Conservation (phyloP, 345 rosid species). For the Anastatica hierochuntica region DNA sequence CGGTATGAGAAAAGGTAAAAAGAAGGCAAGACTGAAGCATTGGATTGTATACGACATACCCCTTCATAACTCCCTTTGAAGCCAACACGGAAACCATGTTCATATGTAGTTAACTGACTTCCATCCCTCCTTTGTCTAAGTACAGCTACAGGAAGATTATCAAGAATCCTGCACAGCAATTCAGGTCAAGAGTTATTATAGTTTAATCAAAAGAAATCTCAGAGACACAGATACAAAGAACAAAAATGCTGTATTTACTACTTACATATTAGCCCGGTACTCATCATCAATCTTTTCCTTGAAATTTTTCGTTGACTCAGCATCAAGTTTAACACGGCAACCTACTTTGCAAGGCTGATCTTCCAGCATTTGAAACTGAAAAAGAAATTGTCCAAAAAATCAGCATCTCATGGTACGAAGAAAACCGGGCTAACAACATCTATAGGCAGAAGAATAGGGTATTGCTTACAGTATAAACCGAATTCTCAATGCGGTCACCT, state of each 20-base stretch:
- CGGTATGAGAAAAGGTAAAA: slow-evolving; percentile 1
- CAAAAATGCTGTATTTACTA: background rate
- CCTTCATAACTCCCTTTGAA: slow-evolving; percentile 92
- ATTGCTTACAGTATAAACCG: slow-evolving; percentile 58
- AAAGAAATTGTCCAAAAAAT: background rate
- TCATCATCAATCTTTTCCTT: slow-evolving; percentile 94
- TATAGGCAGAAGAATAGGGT: background rate
- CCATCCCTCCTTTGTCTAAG: slow-evolving; percentile 91
- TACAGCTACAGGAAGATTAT: slow-evolving; percentile 98
- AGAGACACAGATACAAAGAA: background rate
- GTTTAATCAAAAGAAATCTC: background rate
- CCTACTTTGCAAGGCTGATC: slow-evolving; percentile 76
- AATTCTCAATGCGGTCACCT: slow-evolving; percentile 97
- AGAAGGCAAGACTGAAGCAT: background rate
- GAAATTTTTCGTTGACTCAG: slow-evolving; percentile 72
- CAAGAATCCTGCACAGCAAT: slow-evolving; percentile 67
- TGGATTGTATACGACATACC: slow-evolving; percentile 33
- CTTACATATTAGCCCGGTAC: slow-evolving; percentile 92
- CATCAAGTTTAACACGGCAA: slow-evolving; percentile 48
- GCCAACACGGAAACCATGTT: slow-evolving; percentile 93
- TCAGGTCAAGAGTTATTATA: background rate
- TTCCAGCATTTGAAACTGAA: slow-evolving; percentile 84
- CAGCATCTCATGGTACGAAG: background rate
- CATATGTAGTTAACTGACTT: slow-evolving; percentile 69
- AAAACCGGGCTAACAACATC: background rate